phyloP scores from a whole-genome alignment of 768 basidiomycete genomes.

The Galerina marginata region DNA sequence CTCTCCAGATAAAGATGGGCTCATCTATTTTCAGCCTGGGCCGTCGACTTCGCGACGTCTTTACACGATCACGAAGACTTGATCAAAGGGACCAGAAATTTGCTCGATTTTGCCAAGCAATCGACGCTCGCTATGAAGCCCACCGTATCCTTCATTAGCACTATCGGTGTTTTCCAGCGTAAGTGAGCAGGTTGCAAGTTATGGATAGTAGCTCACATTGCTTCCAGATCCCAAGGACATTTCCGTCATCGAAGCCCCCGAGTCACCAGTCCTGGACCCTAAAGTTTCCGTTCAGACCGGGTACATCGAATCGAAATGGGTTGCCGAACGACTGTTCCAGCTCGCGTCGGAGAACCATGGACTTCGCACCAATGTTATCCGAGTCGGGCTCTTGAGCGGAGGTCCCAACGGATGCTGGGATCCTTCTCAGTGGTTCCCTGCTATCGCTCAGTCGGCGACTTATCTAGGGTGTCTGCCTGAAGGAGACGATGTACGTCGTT shows the following conservation, averaged over 20 bases:
- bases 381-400: constrained; percentile 46
- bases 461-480: constrained; percentile 36
- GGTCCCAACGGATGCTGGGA: constrained; percentile 43
- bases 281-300: constrained; percentile 35
- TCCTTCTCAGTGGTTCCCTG: constrained; percentile 44
- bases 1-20: neutral
- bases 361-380: constrained; percentile 36
- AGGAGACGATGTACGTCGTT: constrained; percentile 29
- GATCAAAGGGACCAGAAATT: constrained; percentile 34
- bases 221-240: constrained; percentile 12
- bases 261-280: constrained; percentile 26
- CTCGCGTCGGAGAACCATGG: constrained; percentile 29
- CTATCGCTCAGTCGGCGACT: constrained; percentile 34
- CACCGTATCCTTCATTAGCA: constrained; percentile 37
- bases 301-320: constrained; percentile 49
- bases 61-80: constrained; percentile 16
- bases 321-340: constrained; percentile 43
- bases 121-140: constrained; percentile 24
- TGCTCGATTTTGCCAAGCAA: constrained; percentile 37
- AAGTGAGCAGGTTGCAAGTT: constrained; percentile 10
- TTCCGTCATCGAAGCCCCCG: constrained; percentile 15
- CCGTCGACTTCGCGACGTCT: constrained; percentile 38
- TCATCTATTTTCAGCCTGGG: constrained; percentile 36
- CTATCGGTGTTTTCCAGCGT: constrained; percentile 33
- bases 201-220: neutral